Base-by-base conservation (phyloP, 345 rosid species). In the Durio zibethinus region DNA sequence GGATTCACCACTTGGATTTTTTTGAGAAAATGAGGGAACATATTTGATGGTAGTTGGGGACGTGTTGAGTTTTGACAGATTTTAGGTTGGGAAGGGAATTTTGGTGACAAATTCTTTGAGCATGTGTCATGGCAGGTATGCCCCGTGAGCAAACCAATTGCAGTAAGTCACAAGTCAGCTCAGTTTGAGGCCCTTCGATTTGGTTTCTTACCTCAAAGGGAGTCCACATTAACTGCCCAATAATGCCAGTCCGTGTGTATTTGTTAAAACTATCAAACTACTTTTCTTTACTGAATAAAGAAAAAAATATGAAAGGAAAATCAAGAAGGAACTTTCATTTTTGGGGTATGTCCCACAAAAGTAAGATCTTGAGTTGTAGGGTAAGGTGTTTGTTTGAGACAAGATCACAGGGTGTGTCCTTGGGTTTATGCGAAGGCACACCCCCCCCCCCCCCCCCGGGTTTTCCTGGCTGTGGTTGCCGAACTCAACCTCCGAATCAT, bases 21-120 rank as follows among this genome's bases (percentile, higher is more conserved):
- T 31, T 31, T 31, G 71, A n/a, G 18, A 40, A 29, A 14, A 33
- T 16, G 68, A 29, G 85, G 77, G 76, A 38, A 70, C 85, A 82
- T 68, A 50, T 61, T 73, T 76, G 43, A 82, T 80, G 80, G 74
- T 54, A 63, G 42, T 67, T 56, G 82, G 82, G 67, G 72, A 82
- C 84, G 76, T 80, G 83, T 67, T 78, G 77, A 78, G 61, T 72
- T 47, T 48, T 57, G 71, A 74, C 82, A 72, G 12, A 48, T 69
- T 40, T 73, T 72, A 3, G 68, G 35, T 36, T 73, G 74, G 72
- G 25, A 43, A 78, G 40, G 50, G 33, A 72, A 8, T 27, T 69
- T 47, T 27, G 56, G 73, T 45, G 31, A 16, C 56, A 73, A 40
- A 36, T 53, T 62, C 54, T 2, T 14, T 54, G 73, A 73, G 56